Conservation (phyloP, 768 basidiomycete species). For the Russula vinacea region DNA sequence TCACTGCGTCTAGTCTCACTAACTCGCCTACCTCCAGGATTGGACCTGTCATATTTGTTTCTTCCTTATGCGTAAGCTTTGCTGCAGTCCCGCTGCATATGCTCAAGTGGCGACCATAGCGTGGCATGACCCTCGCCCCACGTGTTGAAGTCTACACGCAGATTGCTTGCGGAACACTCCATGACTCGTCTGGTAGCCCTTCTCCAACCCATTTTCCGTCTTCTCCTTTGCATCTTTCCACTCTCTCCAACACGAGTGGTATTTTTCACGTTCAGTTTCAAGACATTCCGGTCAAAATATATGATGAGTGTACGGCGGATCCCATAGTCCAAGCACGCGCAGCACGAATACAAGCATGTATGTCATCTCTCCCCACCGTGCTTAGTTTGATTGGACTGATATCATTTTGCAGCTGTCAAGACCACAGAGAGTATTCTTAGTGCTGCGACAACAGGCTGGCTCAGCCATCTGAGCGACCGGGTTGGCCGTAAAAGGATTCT, state of each 20-base stretch:
- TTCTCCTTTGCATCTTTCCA: not conserved
- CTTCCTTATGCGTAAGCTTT: conserved; percentile 28
- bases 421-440: conserved; percentile 31
- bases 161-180: conserved; percentile 28
- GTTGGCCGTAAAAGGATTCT: conserved; percentile 29
- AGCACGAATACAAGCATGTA: conserved; percentile 31
- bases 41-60: conserved; percentile 27
- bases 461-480: conserved; percentile 28
- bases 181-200: conserved; percentile 6
- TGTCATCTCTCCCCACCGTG: not conserved
- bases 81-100: not conserved
- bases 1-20: not conserved
- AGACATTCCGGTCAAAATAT: conserved; percentile 6
- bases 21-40: conserved; percentile 19
- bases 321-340: conserved; percentile 30
- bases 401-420: conserved; percentile 25
- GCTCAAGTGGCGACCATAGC: conserved; percentile 8
- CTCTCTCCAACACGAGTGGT: not conserved
- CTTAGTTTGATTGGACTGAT: not conserved
- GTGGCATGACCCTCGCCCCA: conserved; percentile 30
- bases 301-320: conserved; percentile 27
- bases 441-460: conserved; percentile 30
- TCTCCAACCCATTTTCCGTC: not conserved
- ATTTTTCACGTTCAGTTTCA: conserved; percentile 16
- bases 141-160: conserved; percentile 31